phyloP scores from a whole-genome alignment of 2,329 filamentous ascomycete species.

The Penicillium sp. region DNA sequence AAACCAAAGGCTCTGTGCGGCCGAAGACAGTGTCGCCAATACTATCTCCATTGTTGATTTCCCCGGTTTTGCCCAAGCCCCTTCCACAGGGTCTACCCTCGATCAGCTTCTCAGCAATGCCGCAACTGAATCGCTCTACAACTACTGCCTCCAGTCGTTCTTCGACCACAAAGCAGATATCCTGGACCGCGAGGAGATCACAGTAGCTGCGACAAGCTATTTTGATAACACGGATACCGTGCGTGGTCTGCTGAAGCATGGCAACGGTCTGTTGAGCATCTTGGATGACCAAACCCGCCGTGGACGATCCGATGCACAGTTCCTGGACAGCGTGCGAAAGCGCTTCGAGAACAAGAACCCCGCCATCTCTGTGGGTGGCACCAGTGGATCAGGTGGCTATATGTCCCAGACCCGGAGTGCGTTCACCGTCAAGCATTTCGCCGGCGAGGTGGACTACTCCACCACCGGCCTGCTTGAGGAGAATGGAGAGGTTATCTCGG shows the following conservation, averaged over 20 bases:
- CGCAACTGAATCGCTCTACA: slow-evolving; percentile 87
- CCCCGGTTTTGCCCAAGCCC: slow-evolving; percentile 85
- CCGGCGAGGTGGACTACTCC: slow-evolving; percentile 93
- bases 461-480: slow-evolving; percentile 86
- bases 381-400: slow-evolving; percentile 84
- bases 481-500: slow-evolving; percentile 93
- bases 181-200: slow-evolving; percentile 90
- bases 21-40: slow-evolving; percentile 85
- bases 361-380: slow-evolving; percentile 74
- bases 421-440: slow-evolving; percentile 93
- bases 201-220: slow-evolving; percentile 87
- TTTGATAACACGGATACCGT: slow-evolving; percentile 97
- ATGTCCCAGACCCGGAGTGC: slow-evolving; percentile 71
- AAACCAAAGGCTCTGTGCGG: slow-evolving; percentile 83
- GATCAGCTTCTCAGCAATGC: slow-evolving; percentile 96
- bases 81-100: slow-evolving; percentile 77
- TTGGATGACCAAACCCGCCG: slow-evolving; percentile 93
- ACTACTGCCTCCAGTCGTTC: slow-evolving; percentile 90
- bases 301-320: slow-evolving; percentile 82
- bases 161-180: slow-evolving; percentile 93
- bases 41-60: slow-evolving; percentile 96
- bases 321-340: slow-evolving; percentile 86
- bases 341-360: slow-evolving; percentile 94
- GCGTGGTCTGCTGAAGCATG: slow-evolving; percentile 83
- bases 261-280: slow-evolving; percentile 90